Percentiles rank a stretch among this genome's conserved stretches.
These are phyloP conservation scores for Prunus padus DNA, from an alignment of 306 rosid species.

Conservation along the genomic window DNA sequence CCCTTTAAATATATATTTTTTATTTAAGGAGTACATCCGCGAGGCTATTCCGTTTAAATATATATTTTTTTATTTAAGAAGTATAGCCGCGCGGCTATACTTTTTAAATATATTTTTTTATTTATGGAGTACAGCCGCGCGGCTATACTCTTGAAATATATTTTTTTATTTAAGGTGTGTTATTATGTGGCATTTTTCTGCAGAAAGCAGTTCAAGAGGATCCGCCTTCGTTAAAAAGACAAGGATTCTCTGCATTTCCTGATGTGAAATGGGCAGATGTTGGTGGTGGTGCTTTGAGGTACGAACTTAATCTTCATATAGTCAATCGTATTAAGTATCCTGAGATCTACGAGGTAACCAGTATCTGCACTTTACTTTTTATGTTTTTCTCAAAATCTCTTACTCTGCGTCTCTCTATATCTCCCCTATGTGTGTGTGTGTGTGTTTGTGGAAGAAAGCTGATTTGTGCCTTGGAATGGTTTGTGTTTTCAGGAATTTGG, in stretches of 20 bases:
- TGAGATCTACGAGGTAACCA: conserved; percentile 54
- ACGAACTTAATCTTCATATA: conserved; percentile 51
- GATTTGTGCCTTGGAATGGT: no score
- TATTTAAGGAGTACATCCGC: neutral
- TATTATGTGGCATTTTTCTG: conserved; percentile 1
- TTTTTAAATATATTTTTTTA: no score
- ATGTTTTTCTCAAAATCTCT: no score
- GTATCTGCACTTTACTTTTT: neutral
- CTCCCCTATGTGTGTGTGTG: no score
- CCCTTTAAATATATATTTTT: no score
- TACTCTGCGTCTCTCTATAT: no score
- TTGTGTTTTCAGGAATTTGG: conserved; percentile 46
- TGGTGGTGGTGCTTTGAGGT: conserved; percentile 65
- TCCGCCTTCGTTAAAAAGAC: conserved; percentile 73
- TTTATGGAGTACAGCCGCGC: no score
- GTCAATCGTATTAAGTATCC: conserved; percentile 60
- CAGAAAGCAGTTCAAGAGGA: conserved; percentile 58
- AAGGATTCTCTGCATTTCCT: conserved; percentile 69
- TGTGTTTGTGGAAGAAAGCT: no score
- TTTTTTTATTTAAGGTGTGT: no score
- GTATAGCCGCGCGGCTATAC: no score
- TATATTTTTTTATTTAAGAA: neutral
- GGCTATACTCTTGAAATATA: no score
- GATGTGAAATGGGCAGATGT: conserved; percentile 80
- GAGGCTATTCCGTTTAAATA: no score